Evolutionary conservation across 2,329 filamentous ascomycete species (phyloP).

Genomic region (Fusarium buharicum): DNA sequence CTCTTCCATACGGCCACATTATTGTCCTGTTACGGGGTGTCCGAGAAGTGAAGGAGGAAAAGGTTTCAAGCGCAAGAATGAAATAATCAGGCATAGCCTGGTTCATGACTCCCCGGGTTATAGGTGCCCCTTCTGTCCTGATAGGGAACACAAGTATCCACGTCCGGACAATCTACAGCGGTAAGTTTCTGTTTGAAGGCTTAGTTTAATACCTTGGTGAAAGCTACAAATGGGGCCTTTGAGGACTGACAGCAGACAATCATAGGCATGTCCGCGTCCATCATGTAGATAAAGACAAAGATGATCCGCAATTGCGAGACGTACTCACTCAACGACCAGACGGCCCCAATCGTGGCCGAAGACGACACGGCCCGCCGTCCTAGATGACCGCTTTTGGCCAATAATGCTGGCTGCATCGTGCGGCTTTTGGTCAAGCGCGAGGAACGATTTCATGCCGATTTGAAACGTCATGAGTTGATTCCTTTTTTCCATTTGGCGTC

Average conservation of each 20-base stretch:
- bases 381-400: conserved; percentile 24
- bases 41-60: no score
- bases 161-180: conserved; percentile 95
- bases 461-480: conserved; percentile 9
- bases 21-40: no score
- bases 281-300: conserved; percentile 88
- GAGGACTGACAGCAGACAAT: conserved; percentile 15
- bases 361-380: conserved; percentile 68
- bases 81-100: conserved; percentile 81
- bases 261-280: no score
- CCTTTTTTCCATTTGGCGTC: conserved; percentile 20
- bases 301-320: conserved; percentile 82
- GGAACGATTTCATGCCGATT: conserved; percentile 18
- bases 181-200: conserved; percentile 56
- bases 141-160: conserved; percentile 93
- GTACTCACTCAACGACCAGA: conserved; percentile 88
- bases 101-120: conserved; percentile 96
- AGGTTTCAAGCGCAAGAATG: conserved; percentile 78
- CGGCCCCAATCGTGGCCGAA: conserved; percentile 81
- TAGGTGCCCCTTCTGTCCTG: conserved; percentile 93
- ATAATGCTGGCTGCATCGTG: not conserved
- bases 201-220: not conserved
- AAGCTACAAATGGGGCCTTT: not conserved
- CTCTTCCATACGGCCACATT: no score
- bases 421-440: conserved; percentile 1